Conservation (phyloP, 768 basidiomycete genomes). For the Leucocoprinus birnbaumii region DNA sequence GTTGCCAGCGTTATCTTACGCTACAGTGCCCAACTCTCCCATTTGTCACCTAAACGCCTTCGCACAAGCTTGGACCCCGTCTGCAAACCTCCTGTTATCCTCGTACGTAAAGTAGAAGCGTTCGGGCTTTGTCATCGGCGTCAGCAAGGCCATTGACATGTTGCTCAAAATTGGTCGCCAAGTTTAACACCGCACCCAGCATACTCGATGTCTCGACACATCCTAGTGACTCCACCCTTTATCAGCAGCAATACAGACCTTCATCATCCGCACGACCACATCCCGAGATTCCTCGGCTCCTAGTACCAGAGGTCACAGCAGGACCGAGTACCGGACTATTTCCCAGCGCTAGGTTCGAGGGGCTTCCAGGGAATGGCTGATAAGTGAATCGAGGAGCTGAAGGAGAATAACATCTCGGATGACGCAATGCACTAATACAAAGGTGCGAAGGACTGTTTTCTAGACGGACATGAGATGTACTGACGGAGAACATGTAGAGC, state of each 20-base stretch:
- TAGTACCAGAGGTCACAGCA: neutral
- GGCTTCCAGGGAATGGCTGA: constrained; percentile 67
- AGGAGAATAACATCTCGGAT: constrained; percentile 71
- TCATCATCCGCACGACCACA: neutral
- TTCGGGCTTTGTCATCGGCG: neutral
- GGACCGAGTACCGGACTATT: no score
- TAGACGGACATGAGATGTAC: neutral
- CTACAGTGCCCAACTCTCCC: constrained; percentile 1
- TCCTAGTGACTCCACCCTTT: neutral
- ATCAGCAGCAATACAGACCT: neutral
- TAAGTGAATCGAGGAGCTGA: constrained; percentile 71
- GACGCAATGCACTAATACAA: constrained; percentile 87
- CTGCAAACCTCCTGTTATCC: constrained; percentile 2
- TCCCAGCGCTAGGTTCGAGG: constrained; percentile 62
- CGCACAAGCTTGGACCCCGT: neutral
- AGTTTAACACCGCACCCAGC: neutral
- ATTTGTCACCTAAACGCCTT: neutral
- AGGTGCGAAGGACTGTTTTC: constrained; percentile 48
- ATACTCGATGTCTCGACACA: neutral
- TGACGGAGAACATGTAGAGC: constrained; percentile 42
- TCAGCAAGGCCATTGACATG: neutral
- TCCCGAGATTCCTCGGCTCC: constrained; percentile 2
- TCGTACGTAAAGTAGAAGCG: neutral
- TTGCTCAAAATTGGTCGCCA: neutral
- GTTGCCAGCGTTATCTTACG: neutral